A percentile compares a stretch with the other conserved stretches of the same genome.
Evolutionary conservation across 2,329 filamentous ascomycete genomes (phyloP).

Genomic region (Amauroascus niger): DNA sequence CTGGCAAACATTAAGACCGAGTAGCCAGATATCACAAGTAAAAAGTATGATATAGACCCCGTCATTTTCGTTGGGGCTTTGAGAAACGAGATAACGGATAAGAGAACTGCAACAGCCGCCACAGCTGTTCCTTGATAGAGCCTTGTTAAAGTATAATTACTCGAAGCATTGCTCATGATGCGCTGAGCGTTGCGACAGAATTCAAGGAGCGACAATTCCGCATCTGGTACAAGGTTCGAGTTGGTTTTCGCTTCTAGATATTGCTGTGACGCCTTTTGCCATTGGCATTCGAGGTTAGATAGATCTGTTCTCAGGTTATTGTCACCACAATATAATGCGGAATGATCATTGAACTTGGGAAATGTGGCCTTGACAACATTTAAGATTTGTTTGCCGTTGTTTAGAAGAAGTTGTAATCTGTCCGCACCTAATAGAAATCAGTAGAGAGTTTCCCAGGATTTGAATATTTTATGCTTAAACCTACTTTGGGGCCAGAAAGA

Average conservation of each 20-base stretch:
- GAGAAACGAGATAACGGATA: constrained; percentile 28
- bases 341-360: constrained; percentile 38
- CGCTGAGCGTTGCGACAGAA: constrained; percentile 67
- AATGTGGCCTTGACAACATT: constrained; percentile 65
- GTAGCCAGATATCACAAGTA: constrained; percentile 53
- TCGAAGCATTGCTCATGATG: constrained; percentile 79
- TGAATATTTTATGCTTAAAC: constrained; percentile 19
- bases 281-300: constrained; percentile 58
- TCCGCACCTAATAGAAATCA: constrained; percentile 38
- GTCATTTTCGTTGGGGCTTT: constrained; percentile 21
- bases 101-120: constrained; percentile 35
- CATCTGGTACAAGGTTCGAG: constrained; percentile 14
- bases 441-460: background rate
- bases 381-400: constrained; percentile 73
- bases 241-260: constrained; percentile 14
- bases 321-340: constrained; percentile 20
- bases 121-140: constrained; percentile 30
- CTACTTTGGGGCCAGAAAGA: constrained; percentile 62
- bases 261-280: constrained; percentile 40
- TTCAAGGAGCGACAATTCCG: constrained; percentile 27
- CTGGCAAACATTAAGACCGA: constrained; percentile 92
- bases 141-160: constrained; percentile 69
- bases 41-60: constrained; percentile 33
- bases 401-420: constrained; percentile 57
- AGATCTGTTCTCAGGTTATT: constrained; percentile 29